Percentiles rank a stretch among this genome's conserved stretches.
Evolutionary conservation across 1,139 yeast species (phyloP).

Genomic region (Meyerozyma guilliermondii): DNA sequence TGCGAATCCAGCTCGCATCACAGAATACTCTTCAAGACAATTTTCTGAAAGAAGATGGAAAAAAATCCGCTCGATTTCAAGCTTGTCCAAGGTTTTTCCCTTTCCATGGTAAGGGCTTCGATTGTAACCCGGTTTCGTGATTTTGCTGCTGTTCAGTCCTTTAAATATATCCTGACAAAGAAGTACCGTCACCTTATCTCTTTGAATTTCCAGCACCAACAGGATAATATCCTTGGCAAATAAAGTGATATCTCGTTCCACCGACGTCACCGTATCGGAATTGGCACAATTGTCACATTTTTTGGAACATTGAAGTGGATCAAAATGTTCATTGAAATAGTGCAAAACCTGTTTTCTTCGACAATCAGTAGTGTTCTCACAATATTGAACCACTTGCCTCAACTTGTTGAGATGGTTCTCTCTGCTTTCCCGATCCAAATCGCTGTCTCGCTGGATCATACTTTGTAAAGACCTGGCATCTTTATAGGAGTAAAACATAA

Average conservation of each 20-base stretch:
- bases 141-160: slow-evolving; percentile 65
- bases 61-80: slow-evolving; percentile 75
- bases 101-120: slow-evolving; percentile 58
- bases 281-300: slow-evolving; percentile 82
- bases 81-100: slow-evolving; percentile 58
- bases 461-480: slow-evolving; percentile 73
- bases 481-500: slow-evolving; percentile 71
- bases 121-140: slow-evolving; percentile 61
- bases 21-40: slow-evolving; percentile 67
- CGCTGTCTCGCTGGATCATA: slow-evolving; percentile 73
- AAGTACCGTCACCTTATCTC: slow-evolving; percentile 64
- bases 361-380: slow-evolving; percentile 89
- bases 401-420: slow-evolving; percentile 77
- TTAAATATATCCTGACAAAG: slow-evolving; percentile 81
- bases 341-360: slow-evolving; percentile 83
- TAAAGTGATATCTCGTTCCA: slow-evolving; percentile 62
- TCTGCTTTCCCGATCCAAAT: slow-evolving; percentile 56
- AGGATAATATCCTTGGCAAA: slow-evolving; percentile 56
- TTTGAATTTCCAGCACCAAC: slow-evolving; percentile 53
- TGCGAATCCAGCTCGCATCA: slow-evolving; percentile 78
- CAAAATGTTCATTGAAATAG: slow-evolving; percentile 81
- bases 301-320: slow-evolving; percentile 58
- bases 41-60: slow-evolving; percentile 68
- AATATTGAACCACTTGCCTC: slow-evolving; percentile 82
- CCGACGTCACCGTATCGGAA: slow-evolving; percentile 25